Evolutionary conservation across 306 rosid genomes (phyloP).

Genomic region (Cucurbita argyrosperma): DNA sequence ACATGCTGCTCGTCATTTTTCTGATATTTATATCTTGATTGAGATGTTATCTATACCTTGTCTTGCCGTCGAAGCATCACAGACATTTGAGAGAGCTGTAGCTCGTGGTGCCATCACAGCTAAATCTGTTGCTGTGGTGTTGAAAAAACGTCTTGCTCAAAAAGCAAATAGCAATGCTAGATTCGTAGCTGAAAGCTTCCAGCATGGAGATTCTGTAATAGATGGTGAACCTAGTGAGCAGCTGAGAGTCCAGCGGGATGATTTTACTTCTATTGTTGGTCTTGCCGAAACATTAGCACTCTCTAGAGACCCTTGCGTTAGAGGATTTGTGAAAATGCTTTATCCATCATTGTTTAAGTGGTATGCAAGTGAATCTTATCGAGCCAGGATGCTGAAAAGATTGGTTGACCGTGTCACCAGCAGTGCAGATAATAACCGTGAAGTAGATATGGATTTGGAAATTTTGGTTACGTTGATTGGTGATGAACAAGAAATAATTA

Average conservation of each 20-base stretch:
- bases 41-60: slow-evolving; percentile 97
- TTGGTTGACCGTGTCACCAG: slow-evolving; percentile 78
- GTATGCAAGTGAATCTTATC: slow-evolving; percentile 74
- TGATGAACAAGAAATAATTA: slow-evolving; percentile 74
- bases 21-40: slow-evolving; percentile 69
- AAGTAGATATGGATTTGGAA: slow-evolving; percentile 73
- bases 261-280: slow-evolving; percentile 80
- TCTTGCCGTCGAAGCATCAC: slow-evolving; percentile 89
- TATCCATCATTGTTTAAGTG: slow-evolving; percentile 73
- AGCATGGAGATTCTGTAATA: slow-evolving; percentile 35
- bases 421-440: slow-evolving; percentile 46
- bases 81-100: slow-evolving; percentile 93
- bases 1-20: slow-evolving; percentile 46
- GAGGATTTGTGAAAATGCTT: slow-evolving; percentile 78
- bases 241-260: slow-evolving; percentile 64
- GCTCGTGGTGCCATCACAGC: slow-evolving; percentile 78
- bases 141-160: slow-evolving; percentile 82
- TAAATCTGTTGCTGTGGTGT: slow-evolving; percentile 74
- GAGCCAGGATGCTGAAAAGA: slow-evolving; percentile 76
- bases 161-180: slow-evolving; percentile 36
- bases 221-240: slow-evolving; percentile 62
- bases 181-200: slow-evolving; percentile 42
- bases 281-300: slow-evolving; percentile 91
- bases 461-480: slow-evolving; percentile 65
- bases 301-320: slow-evolving; percentile 63